Percentiles rank a stretch among this genome's conserved stretches.
These are phyloP conservation scores for Colletotrichum sp. DNA, from an alignment of 2,329 filamentous ascomycete species.

Conservation along the genomic window DNA sequence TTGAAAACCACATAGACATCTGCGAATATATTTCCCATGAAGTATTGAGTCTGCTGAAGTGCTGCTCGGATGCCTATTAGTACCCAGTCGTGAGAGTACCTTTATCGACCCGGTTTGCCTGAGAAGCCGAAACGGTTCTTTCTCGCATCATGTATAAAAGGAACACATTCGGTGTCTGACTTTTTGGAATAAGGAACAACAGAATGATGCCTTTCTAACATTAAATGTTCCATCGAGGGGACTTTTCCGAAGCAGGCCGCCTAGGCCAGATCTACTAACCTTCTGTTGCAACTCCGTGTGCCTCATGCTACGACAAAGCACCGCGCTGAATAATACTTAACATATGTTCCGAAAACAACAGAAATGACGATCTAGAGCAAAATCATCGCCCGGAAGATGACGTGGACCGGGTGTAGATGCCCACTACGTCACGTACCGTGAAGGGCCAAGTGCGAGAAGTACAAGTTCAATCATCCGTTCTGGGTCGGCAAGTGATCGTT, in stretches of 20 bases:
- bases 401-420: not conserved
- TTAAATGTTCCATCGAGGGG: not conserved
- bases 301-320: too few relatives aligned
- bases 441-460: not conserved
- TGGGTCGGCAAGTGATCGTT: too few relatives aligned
- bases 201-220: not conserved
- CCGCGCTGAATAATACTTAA: too few relatives aligned
- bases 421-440: rapidly evolving
- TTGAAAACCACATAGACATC: too few relatives aligned
- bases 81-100: not conserved
- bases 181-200: not conserved
- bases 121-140: not conserved
- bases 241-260: rapidly evolving
- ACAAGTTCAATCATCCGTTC: not conserved
- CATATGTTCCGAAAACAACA: not conserved
- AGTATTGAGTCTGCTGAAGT: not conserved
- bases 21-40: too few relatives aligned
- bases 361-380: not conserved
- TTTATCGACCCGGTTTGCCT: not conserved
- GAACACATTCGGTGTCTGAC: rapidly evolving
- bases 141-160: not conserved
- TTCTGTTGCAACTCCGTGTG: not conserved
- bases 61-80: not conserved
- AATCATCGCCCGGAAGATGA: not conserved
- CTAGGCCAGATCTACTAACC: too few relatives aligned